phyloP scores from a whole-genome alignment of 805 yeast genomes.

The Kurtzmaniella cleridarum region DNA sequence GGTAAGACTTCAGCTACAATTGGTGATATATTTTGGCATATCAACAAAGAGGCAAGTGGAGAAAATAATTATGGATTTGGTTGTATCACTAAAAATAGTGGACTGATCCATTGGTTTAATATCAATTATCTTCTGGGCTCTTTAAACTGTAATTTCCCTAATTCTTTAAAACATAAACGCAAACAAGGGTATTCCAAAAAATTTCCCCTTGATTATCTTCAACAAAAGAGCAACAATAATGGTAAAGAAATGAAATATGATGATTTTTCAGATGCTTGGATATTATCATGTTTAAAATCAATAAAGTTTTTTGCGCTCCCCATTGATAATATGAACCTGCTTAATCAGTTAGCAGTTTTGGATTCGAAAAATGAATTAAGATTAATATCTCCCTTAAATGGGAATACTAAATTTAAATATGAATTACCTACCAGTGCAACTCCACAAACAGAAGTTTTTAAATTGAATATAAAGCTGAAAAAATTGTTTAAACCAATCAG shows the following conservation, averaged over 20 bases:
- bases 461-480: neutral
- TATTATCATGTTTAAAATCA: constrained; percentile 35
- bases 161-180: constrained; percentile 12
- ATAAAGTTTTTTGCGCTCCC: constrained; percentile 23
- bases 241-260: constrained; percentile 8
- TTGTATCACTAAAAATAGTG: constrained; percentile 47
- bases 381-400: constrained; percentile 33
- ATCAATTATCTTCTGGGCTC: constrained; percentile 36
- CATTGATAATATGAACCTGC: constrained; percentile 4
- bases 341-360: constrained; percentile 28
- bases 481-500: neutral
- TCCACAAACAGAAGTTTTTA: neutral
- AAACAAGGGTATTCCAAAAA: neutral
- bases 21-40: constrained; percentile 49
- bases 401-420: constrained; percentile 34
- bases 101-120: constrained; percentile 60
- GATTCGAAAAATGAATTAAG: constrained; percentile 27
- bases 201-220: neutral
- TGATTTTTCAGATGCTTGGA: constrained; percentile 39
- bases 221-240: constrained; percentile 4
- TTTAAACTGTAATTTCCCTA: constrained; percentile 25
- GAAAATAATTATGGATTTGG: constrained; percentile 41
- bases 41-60: constrained; percentile 8
- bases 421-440: constrained; percentile 26
- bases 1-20: constrained; percentile 60